A percentile compares a stretch with the other conserved stretches of the same genome.
These are phyloP conservation scores for Pleurotus salmoneostramineus DNA, from an alignment of 768 basidiomycete species.

Conservation along the genomic window DNA sequence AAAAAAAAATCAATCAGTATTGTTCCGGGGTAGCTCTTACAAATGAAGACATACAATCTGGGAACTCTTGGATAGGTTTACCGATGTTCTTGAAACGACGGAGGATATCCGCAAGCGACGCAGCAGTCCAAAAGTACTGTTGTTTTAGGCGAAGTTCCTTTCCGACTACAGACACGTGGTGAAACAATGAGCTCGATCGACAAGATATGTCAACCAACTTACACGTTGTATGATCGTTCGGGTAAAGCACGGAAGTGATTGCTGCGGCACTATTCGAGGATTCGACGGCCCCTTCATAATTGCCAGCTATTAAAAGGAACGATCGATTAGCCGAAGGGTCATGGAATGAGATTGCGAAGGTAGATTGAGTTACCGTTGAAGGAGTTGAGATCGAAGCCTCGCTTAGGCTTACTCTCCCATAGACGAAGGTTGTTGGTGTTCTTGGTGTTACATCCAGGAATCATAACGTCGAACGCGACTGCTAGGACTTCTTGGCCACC, in stretches of 20 bases:
- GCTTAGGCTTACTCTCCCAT: constrained; percentile 84
- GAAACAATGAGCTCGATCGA: background rate
- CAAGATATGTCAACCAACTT: background rate
- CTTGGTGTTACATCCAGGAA: constrained; percentile 76
- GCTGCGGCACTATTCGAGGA: constrained; percentile 87
- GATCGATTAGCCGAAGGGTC: background rate
- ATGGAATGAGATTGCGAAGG: background rate
- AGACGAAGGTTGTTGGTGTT: constrained; percentile 88
- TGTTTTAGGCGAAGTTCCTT: constrained; percentile 92
- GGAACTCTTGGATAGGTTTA: constrained; percentile 74
- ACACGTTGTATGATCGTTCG: constrained; percentile 76
- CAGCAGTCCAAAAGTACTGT: constrained; percentile 95
- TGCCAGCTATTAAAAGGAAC: constrained; percentile 55
- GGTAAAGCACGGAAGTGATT: constrained; percentile 94
- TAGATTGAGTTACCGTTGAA: constrained; percentile 71
- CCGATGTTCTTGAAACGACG: constrained; percentile 90
- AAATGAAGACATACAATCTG: constrained; percentile 62
- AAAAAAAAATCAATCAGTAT: constrained; percentile 7
- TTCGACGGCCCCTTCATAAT: constrained; percentile 89
- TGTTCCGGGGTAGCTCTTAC: background rate
- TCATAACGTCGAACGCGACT: constrained; percentile 92
- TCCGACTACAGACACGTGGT: constrained; percentile 47
- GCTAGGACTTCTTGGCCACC: constrained; percentile 95
- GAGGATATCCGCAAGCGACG: constrained; percentile 84
- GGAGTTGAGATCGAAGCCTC: constrained; percentile 89